Evolutionary conservation across 2,329 filamentous ascomycete species (phyloP), one percentile per base, ranked within the genome.

Genomic region (Alternaria arbusti): DNA sequence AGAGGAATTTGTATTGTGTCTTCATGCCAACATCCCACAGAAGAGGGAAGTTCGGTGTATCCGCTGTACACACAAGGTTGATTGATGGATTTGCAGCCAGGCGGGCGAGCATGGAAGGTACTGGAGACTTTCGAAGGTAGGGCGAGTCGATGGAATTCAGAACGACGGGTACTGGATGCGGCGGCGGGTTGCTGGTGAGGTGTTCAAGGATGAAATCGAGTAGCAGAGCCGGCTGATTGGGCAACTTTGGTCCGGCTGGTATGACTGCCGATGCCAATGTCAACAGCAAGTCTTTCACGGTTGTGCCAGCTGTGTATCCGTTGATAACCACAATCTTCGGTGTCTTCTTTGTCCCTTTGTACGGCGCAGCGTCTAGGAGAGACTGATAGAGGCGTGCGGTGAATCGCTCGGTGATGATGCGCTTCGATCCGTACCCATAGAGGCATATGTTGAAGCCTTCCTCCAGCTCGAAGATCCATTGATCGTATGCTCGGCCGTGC

Each of bases 371-470:
- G 68, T 67, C 57, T 30, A 70, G 40, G 36, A 78, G 65, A n/a
- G 76, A 79, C 55, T 85, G 80, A 73, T 92, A 88, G 13, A 92
- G 74, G 78, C 92, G 88, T 59, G 88, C 86, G 1, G 93, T 94
- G 77, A 97, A 96, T 46, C 87, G 85, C 63, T 90, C 88, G 10
- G 95, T 84, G 1, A 98, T 86, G 4, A 84, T 82, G 32, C 92
- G 86, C 80, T 99, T 99, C 3, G 94, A 97, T 1, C 96, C 96
- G 77, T 93, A 97, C 28, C 96, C 96, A 77, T 96, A 97, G 46
- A 74, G 60, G 76, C 96, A 97, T 55, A 98, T 84, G 73, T 92
- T 94, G 83, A 97, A 98, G 22, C 90, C 89, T 77, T 97, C 89
- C 6, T 89, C 85, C 15, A 98, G 86, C 82, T 99, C 96, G 77